Base-by-base conservation (phyloP, 108 stramenopile genomes). In the Cafeteria roenbergensis region DNA sequence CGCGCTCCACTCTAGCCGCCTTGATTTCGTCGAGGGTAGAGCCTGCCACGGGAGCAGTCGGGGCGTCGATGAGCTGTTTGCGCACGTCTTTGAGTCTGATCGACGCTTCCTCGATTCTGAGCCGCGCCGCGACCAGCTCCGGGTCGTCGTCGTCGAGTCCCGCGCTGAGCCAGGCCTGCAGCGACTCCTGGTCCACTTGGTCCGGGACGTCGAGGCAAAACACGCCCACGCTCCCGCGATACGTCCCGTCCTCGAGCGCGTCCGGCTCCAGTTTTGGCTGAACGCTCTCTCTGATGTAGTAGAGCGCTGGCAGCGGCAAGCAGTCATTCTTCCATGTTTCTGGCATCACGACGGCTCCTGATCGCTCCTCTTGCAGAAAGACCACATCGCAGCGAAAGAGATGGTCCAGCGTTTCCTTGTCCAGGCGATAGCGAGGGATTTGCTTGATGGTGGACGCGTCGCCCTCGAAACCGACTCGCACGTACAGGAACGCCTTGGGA, bases 111-210 rank as follows among this genome's bases (percentile, higher is more conserved):
- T 61, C 59, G 21, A 35, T 12, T 22, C 30, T 27, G 2, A 61
- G 20, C 59, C 24, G 9, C 24, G 59, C n/a, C 34, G 59, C 59
- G 21, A 61, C 30, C 34, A 12, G 3, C 37, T 61, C 59, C 1
- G 59, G 59, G 37, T 61, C 37, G n/a, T 61, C 59, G 37, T 61
- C 30, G 3, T 28, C 59, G 2, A 61, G 22, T 28, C 59, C 59
- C 22, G 20, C 37, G 20, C 9, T 2, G 17, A 61, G 59, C 59
- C 59, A 61, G 34, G 20, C 8, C 2, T 2, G 9, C 20, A 61
- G 59, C 20, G 20, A 2, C 2, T 2, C 22, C 34, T 9, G 3
- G 59, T 32, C 59, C 3, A 28, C 20, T 27, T 35, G 20, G 1
- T 8, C 20, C 22, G 34, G 34, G 17, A 32, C 59, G 30, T 26